Percentiles rank a stretch among this genome's conserved stretches.
These are phyloP conservation scores for Berberis vulgaris DNA, from an alignment of 164 flowering plant genomes.

Conservation along the genomic window DNA sequence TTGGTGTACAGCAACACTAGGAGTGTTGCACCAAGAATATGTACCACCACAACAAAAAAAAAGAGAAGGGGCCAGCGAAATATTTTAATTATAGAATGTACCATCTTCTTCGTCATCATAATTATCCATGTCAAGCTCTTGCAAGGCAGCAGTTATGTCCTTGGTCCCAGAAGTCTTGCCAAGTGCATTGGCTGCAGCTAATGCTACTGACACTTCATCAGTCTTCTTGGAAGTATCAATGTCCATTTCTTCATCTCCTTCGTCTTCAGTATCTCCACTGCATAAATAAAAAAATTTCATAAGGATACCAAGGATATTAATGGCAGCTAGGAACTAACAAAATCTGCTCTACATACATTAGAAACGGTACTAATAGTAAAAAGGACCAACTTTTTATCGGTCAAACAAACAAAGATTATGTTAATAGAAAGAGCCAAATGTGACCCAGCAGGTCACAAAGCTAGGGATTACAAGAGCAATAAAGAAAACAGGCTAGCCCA, in stretches of 20 bases:
- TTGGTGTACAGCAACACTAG: no score
- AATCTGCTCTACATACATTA: not conserved
- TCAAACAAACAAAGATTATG: not conserved
- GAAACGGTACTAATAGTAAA: not conserved
- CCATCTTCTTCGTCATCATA: constrained; percentile 94
- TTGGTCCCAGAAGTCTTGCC: constrained; percentile 34
- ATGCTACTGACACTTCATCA: constrained; percentile 50
- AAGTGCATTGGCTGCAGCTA: constrained; percentile 62
- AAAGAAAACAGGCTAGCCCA: no score
- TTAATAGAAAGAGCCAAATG: not conserved
- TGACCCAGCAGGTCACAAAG: not conserved
- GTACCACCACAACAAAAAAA: no score
- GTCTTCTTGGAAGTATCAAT: constrained; percentile 25
- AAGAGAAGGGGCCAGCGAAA: no score
- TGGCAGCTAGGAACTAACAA: not conserved
- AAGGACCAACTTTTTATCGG: not conserved
- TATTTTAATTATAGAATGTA: constrained; percentile 13
- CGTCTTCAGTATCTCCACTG: constrained; percentile 37
- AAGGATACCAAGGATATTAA: not conserved
- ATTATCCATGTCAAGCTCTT: constrained; percentile 82
- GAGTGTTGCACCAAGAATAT: no score
- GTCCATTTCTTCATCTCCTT: constrained; percentile 54
- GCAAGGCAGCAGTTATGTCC: constrained; percentile 53
- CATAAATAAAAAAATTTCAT: constrained; percentile 4
- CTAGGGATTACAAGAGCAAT: no score